Percentiles rank a stretch among this genome's conserved stretches.
These are phyloP conservation scores for Kluyveromyces wickerhamii DNA, from an alignment of 805 yeast species.

Conservation along the genomic window DNA sequence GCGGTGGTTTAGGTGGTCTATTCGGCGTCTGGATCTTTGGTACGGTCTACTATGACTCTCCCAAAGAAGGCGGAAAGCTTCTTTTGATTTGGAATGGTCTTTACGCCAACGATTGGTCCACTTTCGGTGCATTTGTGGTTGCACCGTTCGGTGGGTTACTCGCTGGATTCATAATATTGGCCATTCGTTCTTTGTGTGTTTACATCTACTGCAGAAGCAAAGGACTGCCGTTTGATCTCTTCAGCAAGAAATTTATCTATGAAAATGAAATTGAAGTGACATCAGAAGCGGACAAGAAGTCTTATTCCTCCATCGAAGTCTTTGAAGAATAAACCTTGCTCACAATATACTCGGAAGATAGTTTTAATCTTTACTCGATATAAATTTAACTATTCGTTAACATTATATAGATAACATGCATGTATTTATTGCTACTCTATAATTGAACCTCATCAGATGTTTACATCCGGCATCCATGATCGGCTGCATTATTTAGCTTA, in stretches of 20 bases:
- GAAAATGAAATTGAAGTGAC: neutral
- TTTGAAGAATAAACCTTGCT: too few species aligned
- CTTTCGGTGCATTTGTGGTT: conserved; percentile 88
- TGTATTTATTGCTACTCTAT: too few species aligned
- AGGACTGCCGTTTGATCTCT: conserved; percentile 4
- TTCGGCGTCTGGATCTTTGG: conserved; percentile 79
- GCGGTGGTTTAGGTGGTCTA: conserved; percentile 79
- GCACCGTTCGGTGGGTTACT: conserved; percentile 79
- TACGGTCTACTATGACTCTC: conserved; percentile 62
- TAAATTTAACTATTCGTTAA: too few species aligned
- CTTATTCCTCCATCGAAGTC: neutral
- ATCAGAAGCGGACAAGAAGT: neutral
- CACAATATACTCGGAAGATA: too few species aligned
- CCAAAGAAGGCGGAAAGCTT: conserved; percentile 69
- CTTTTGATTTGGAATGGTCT: conserved; percentile 73
- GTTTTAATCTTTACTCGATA: too few species aligned
- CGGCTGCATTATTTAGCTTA: too few species aligned
- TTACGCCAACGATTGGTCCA: conserved; percentile 81
- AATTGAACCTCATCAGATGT: too few species aligned
- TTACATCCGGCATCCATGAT: too few species aligned
- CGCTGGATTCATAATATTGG: conserved; percentile 46
- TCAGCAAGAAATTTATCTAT: conserved; percentile 4
- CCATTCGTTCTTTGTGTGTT: conserved; percentile 30
- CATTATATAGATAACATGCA: too few species aligned
- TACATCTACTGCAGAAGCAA: conserved; percentile 6